These are phyloP conservation scores for Candida pseudofarinosa DNA, from an alignment of 805 yeast genomes.

Conservation along the genomic window DNA sequence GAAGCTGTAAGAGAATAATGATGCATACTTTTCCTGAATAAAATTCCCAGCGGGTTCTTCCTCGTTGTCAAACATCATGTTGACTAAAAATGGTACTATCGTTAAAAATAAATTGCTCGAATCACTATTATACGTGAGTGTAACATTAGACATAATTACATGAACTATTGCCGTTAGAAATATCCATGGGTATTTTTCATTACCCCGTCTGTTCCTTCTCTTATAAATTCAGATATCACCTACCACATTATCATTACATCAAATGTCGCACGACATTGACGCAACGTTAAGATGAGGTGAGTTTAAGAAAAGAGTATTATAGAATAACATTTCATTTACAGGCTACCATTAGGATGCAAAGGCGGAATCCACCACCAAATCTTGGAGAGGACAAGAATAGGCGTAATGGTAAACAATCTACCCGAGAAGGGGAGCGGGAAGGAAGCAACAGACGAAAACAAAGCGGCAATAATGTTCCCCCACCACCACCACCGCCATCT, in stretches of 20 bases:
- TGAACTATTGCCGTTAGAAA: neutral
- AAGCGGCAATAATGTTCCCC: slow-evolving; percentile 18
- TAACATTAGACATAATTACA: neutral
- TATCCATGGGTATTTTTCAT: neutral
- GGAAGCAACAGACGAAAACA: neutral
- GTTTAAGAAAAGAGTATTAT: neutral
- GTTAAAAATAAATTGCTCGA: neutral
- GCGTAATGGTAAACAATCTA: neutral
- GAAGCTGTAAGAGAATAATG: slow-evolving; percentile 26
- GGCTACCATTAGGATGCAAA: neutral
- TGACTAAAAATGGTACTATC: neutral
- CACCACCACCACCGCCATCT: slow-evolving; percentile 37
- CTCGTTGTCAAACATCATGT: neutral
- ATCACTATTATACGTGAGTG: neutral
- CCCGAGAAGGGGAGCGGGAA: neutral
- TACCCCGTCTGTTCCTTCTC: neutral
- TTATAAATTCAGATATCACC: neutral
- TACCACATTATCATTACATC: neutral
- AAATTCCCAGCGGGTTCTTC: neutral
- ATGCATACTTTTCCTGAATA: slow-evolving; percentile 5
- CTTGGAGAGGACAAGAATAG: neutral
- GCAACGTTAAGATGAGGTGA: neutral
- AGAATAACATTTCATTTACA: neutral
- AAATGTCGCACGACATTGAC: neutral
- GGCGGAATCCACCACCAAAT: neutral